Percentiles rank a stretch among this genome's conserved stretches.
Conservation (phyloP, 768 basidiomycete species). For the Rubroboletus satanas region DNA sequence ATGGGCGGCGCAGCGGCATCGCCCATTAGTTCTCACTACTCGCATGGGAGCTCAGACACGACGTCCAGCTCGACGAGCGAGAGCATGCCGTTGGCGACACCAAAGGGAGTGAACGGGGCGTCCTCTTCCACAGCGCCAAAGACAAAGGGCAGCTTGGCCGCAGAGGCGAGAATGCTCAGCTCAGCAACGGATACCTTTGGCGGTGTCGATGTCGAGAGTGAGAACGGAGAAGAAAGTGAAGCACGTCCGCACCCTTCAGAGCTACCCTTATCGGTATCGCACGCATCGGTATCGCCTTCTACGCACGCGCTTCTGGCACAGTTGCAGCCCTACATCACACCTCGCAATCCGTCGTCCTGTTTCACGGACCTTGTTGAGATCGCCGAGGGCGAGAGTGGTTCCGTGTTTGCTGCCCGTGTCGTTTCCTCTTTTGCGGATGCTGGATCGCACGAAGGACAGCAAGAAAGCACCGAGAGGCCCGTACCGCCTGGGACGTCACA, state of each 20-base stretch:
- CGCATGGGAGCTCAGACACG: constrained; percentile 34
- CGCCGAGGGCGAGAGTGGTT: constrained; percentile 80
- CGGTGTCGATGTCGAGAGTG: constrained; percentile 20
- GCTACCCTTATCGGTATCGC: not conserved
- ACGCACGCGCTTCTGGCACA: constrained; percentile 36
- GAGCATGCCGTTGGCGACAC: constrained; percentile 15
- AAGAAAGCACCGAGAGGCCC: constrained; percentile 19
- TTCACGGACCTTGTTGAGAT: constrained; percentile 73
- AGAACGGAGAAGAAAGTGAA: constrained; percentile 4
- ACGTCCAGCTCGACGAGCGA: constrained; percentile 32
- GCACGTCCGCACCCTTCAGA: not conserved
- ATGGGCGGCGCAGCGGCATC: constrained; percentile 33
- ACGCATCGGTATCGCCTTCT: not conserved
- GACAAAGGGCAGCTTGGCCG: constrained; percentile 15
- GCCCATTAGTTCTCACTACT: constrained; percentile 46
- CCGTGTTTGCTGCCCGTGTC: constrained; percentile 50
- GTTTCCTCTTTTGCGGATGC: constrained; percentile 9
- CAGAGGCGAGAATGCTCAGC: constrained; percentile 27
- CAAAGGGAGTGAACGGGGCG: constrained; percentile 15
- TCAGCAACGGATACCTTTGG: constrained; percentile 40
- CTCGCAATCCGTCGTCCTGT: constrained; percentile 57
- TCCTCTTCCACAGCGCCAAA: not conserved
- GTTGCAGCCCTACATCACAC: constrained; percentile 60
- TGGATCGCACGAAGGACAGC: not conserved
- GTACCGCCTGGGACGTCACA: constrained; percentile 32